These are phyloP conservation scores for Cenchrus purpureus DNA, from an alignment of 176 grass and related monocot genomes.

Conservation along the genomic window DNA sequence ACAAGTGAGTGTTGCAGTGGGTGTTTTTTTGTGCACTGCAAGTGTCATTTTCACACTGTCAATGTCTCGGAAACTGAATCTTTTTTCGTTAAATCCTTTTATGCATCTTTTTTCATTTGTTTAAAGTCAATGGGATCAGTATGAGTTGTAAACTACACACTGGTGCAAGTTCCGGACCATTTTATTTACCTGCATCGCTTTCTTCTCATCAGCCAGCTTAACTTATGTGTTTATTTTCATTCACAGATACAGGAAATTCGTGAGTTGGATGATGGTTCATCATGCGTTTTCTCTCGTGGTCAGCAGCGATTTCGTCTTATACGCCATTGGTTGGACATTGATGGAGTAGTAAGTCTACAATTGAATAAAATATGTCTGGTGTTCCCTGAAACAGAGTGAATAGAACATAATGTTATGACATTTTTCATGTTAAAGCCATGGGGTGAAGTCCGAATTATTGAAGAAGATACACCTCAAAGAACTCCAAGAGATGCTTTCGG, in stretches of 20 bases:
- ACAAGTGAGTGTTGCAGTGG: not conserved
- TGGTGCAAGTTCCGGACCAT: slow-evolving; percentile 17
- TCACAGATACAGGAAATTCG: slow-evolving; percentile 73
- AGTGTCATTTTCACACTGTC: not conserved
- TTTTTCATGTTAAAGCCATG: slow-evolving; percentile 65
- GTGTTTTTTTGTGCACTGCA: not conserved
- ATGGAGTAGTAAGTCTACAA: slow-evolving; percentile 70
- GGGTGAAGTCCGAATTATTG: slow-evolving; percentile 87
- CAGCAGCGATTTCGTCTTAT: slow-evolving; percentile 81
- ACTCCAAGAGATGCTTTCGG: slow-evolving; percentile 91
- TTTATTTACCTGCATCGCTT: slow-evolving; percentile 15
- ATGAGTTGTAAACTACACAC: not conserved
- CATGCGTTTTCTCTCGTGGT: slow-evolving; percentile 71
- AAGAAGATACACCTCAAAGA: slow-evolving; percentile 83
- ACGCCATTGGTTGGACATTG: slow-evolving; percentile 69
- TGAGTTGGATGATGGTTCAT: slow-evolving; percentile 67
- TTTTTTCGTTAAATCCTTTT: not conserved
- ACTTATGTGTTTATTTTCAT: slow-evolving; percentile 35
- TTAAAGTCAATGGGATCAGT: not conserved
- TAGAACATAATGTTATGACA: slow-evolving; percentile 21
- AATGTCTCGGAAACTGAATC: not conserved
- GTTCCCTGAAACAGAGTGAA: slow-evolving; percentile 16
- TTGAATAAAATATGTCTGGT: slow-evolving; percentile 20
- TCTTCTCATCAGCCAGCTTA: slow-evolving; percentile 26
- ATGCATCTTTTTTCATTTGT: slow-evolving; percentile 8